phyloP scores from a whole-genome alignment of 805 yeast species.

The Ogataea trehalophila region DNA sequence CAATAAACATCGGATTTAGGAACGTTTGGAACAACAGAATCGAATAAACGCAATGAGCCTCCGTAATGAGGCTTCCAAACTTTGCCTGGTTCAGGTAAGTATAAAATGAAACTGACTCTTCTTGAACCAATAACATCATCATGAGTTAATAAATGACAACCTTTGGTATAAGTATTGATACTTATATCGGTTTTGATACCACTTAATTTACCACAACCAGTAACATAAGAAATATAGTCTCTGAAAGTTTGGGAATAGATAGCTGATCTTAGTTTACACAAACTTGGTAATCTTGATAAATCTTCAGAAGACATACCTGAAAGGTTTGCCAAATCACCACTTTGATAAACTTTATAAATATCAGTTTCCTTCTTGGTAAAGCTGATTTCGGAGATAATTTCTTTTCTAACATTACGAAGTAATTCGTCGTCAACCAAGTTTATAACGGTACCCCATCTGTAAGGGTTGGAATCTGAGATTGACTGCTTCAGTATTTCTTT shows the following conservation, averaged over 20 bases:
- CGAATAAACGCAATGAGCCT: slow-evolving; percentile 84
- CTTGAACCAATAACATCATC: slow-evolving; percentile 98
- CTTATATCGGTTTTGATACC: slow-evolving; percentile 92
- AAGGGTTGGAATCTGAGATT: slow-evolving; percentile 65
- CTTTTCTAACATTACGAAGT: slow-evolving; percentile 74
- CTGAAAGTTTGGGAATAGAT: slow-evolving; percentile 84
- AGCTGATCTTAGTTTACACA: slow-evolving; percentile 78
- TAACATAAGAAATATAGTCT: slow-evolving; percentile 66
- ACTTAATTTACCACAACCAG: slow-evolving; percentile 84
- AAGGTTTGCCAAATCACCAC: slow-evolving; percentile 87
- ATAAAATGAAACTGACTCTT: slow-evolving; percentile 86
- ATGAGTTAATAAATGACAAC: slow-evolving; percentile 91
- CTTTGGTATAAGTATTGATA: slow-evolving; percentile 83
- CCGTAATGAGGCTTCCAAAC: slow-evolving; percentile 91
- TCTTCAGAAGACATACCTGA: slow-evolving; percentile 81
- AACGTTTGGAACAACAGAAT: slow-evolving; percentile 81
- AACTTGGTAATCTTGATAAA: slow-evolving; percentile 62
- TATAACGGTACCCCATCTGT: slow-evolving; percentile 82
- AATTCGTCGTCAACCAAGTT: slow-evolving; percentile 72
- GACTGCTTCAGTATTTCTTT: slow-evolving; percentile 34
- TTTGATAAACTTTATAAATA: slow-evolving; percentile 86
- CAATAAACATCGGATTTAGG: slow-evolving; percentile 73
- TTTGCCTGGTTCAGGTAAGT: slow-evolving; percentile 88
- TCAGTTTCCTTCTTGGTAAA: slow-evolving; percentile 97
- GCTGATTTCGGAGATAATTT: slow-evolving; percentile 75